These are phyloP conservation scores for Serendipita vermifera DNA, from an alignment of 768 basidiomycete species.

Conservation along the genomic window DNA sequence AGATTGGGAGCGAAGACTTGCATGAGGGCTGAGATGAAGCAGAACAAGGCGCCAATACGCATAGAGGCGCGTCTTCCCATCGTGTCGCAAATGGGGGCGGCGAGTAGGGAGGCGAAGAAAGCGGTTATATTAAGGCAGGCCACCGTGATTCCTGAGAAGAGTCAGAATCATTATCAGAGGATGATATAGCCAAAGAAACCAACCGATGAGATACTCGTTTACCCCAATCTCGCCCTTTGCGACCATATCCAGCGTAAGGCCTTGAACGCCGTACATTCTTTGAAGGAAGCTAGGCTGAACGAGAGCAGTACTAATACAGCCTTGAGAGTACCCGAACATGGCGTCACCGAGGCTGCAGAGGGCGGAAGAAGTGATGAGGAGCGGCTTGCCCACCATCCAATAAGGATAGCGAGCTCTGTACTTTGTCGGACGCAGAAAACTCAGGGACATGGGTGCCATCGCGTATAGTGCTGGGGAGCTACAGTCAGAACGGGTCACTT, in stretches of 20 bases:
- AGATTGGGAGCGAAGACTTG: constrained; percentile 38
- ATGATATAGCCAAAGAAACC: constrained; percentile 10
- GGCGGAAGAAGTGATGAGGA: constrained; percentile 39
- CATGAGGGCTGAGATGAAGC: constrained; percentile 37
- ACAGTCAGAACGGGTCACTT: too few relatives aligned
- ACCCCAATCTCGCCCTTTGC: constrained; percentile 33
- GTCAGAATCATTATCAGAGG: not conserved
- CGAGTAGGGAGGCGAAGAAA: constrained; percentile 31
- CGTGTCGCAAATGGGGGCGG: constrained; percentile 39
- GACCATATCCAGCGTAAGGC: constrained; percentile 34
- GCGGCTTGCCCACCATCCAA: constrained; percentile 38
- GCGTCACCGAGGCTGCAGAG: constrained; percentile 44
- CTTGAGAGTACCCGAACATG: constrained; percentile 44
- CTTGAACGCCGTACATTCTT: constrained; percentile 32
- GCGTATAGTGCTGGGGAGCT: too few relatives aligned
- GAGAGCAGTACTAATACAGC: constrained; percentile 38
- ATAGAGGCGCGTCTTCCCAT: constrained; percentile 40
- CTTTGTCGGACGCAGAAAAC: constrained; percentile 20
- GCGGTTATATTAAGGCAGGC: constrained; percentile 40
- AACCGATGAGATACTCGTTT: constrained; percentile 35
- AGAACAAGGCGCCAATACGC: constrained; percentile 37
- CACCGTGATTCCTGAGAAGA: constrained; percentile 33
- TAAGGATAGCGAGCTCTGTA: constrained; percentile 38
- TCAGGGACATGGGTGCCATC: too few relatives aligned
- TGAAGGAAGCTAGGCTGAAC: constrained; percentile 41